These are phyloP conservation scores for Paecilomyces dactylethromorphus DNA, from an alignment of 2,329 filamentous ascomycete genomes.

Conservation along the genomic window DNA sequence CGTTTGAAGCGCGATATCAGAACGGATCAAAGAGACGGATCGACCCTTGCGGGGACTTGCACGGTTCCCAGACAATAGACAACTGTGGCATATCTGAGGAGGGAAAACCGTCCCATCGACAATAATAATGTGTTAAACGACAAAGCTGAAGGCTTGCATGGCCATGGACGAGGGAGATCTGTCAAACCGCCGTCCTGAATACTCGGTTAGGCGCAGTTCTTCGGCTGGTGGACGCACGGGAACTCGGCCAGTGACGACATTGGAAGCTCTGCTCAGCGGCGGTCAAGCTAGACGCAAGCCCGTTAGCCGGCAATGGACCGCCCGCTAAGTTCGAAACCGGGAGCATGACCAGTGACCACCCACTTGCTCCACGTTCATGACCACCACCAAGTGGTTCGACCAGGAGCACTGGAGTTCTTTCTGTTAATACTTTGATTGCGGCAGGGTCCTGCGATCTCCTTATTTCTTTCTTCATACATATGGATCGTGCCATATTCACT, in stretches of 20 bases:
- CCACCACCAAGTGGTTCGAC: background rate
- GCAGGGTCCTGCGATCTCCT: background rate
- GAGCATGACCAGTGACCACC: background rate
- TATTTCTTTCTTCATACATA: background rate
- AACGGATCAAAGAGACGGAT: constrained; percentile 12
- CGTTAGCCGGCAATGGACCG: background rate
- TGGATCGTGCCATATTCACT: constrained; percentile 10
- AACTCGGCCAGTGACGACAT: background rate
- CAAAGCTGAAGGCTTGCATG: background rate
- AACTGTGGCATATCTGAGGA: constrained; percentile 19
- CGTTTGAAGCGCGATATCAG: constrained; percentile 13
- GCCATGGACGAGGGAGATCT: background rate
- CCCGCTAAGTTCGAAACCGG: background rate
- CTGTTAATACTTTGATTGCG: background rate
- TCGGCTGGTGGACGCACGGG: background rate
- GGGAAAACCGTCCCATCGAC: background rate
- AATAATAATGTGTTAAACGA: background rate
- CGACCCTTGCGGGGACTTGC: constrained; percentile 21
- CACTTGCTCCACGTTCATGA: background rate
- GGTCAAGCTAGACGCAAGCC: background rate
- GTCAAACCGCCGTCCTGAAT: background rate
- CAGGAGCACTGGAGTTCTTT: background rate
- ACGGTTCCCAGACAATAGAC: constrained; percentile 14
- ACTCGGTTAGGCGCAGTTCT: background rate
- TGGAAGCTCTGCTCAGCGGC: background rate